Conservation (phyloP, 805 yeast species). For the Ogataea zsoltii region DNA sequence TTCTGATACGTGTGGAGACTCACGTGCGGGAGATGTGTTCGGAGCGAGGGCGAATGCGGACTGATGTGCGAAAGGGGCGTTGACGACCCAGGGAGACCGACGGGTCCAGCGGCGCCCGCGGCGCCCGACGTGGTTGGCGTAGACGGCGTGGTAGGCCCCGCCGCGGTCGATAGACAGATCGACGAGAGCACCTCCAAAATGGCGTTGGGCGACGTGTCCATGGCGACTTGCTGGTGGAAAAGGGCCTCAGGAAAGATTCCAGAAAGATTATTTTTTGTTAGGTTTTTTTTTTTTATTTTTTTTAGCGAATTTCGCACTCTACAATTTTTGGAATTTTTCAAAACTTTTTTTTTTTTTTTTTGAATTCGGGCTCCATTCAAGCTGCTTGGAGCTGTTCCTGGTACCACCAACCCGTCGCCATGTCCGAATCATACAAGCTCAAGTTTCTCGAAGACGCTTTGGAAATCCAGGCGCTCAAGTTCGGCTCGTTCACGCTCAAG, state of each 20-base stretch:
- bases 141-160: neutral
- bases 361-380: neutral
- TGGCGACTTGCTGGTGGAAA: neutral
- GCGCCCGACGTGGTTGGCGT: neutral
- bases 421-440: conserved; percentile 22
- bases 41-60: conserved; percentile 10
- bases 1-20: conserved; percentile 14
- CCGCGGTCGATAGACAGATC: conserved; percentile 16
- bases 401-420: no score
- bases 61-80: conserved; percentile 7
- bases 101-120: neutral
- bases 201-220: conserved; percentile 8
- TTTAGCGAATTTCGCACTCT: no score
- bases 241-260: no score
- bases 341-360: neutral
- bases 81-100: no score
- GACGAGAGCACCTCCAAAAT: conserved; percentile 23
- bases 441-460: conserved; percentile 79
- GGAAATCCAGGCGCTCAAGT: conserved; percentile 77
- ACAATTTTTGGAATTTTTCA: neutral
- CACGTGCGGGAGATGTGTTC: conserved; percentile 21
- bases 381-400: neutral
- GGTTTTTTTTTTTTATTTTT: neutral
- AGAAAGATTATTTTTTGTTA: neutral
- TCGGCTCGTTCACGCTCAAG: conserved; percentile 87